Conservation (phyloP, 768 basidiomycete species). For the Termitomyces sp. region DNA sequence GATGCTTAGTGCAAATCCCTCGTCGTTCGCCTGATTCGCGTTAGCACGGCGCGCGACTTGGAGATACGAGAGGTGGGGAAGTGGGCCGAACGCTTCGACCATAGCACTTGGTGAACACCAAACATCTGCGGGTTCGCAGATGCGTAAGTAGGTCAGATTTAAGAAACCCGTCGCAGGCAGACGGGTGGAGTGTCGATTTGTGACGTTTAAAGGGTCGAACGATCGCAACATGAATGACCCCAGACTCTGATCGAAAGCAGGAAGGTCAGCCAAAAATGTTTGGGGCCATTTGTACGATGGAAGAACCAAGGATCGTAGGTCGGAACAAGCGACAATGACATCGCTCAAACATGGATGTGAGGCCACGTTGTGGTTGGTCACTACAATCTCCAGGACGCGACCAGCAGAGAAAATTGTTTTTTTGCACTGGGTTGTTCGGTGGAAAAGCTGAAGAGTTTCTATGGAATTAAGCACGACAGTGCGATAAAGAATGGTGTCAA, state of each 20-base stretch:
- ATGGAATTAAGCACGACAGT: conserved; percentile 29
- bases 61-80: conserved; percentile 32
- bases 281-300: conserved; percentile 18
- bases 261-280: conserved; percentile 11
- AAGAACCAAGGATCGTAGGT: conserved; percentile 23
- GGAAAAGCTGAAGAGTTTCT: conserved; percentile 25
- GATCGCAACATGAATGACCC: conserved; percentile 24
- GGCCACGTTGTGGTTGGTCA: conserved; percentile 19
- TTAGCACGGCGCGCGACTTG: conserved; percentile 32
- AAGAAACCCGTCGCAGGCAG: conserved; percentile 7
- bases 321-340: conserved; percentile 28
- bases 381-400: conserved; percentile 30
- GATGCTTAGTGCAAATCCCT: conserved; percentile 27
- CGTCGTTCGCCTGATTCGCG: conserved; percentile 37
- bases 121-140: conserved; percentile 30
- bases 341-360: conserved; percentile 16
- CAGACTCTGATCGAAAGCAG: conserved; percentile 9
- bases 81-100: conserved; percentile 25
- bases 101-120: conserved; percentile 31
- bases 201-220: conserved; percentile 14
- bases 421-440: conserved; percentile 27
- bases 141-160: conserved; percentile 28
- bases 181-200: background rate
- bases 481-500: conserved; percentile 32
- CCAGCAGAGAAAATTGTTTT: conserved; percentile 19